Evolutionary conservation across 164 flowering plant genomes (phyloP), one percentile per base, ranked within the genome.

Genomic region (Magnolia officinalis): DNA sequence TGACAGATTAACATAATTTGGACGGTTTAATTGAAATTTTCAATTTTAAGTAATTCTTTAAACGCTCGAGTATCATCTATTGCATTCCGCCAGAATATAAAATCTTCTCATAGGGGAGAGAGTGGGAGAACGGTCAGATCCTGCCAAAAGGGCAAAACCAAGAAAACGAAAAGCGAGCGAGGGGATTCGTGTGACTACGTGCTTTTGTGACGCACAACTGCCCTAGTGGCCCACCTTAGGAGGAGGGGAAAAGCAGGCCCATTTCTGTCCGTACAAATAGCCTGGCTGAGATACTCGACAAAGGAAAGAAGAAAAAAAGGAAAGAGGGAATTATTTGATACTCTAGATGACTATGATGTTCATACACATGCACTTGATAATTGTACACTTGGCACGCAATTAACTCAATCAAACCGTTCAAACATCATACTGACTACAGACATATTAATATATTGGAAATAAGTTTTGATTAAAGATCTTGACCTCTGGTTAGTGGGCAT

Each of bases 161-260:
- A 64, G 67, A 64, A 8, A 20, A 64, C 23, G 23, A 64, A 64
- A 64, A 20, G 21, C 6, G 20, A 55, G 61, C 18, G 61, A 11
- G 61, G 11, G 61, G 61, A 21, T 64, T 64, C 67, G 67, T 64
- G 67, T 64, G 67, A 64, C 67, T 64, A 64, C 67, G 67, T 64
- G 23, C 67, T 64, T 21, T 64, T 64, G 67, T 64, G 67, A 64
- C 24, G 26, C 67, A 64, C 67, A 64, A 26, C 67, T 64, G 23
- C 67, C 21, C 4, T 21, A 0, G 9, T 64, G 67, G 67, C 67
- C 67, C 67, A 64, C 67, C 20, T 64, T 20, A n/a, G 67, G 21
- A 2, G 23, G 8, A 59, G 45, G 45, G 45, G 45, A 37, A 59
- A 18, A 18, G 26, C 24, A 18, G 19, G 67, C 9, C 67, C 67